Percentiles rank a stretch among this genome's conserved stretches.
Conservation (phyloP, 306 rosid genomes). For the Pachyrhizus erosus region DNA sequence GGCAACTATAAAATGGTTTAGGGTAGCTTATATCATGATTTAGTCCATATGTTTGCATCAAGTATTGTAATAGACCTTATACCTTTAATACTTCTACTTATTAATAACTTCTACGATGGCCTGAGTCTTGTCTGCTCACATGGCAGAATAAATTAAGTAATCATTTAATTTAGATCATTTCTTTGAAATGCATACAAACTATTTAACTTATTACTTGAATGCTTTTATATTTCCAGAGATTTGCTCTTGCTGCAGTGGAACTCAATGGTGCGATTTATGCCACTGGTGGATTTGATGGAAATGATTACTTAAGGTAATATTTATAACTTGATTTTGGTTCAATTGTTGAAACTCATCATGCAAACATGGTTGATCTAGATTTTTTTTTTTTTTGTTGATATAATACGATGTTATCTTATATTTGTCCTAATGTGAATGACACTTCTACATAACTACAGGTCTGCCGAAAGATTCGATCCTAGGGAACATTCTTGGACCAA, state of each 20-base stretch:
- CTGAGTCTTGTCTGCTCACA: neutral
- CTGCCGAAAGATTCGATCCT: constrained; percentile 86
- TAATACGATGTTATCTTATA: neutral
- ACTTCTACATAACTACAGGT: constrained; percentile 52
- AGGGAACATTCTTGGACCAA: constrained; percentile 82
- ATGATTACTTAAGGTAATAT: constrained; percentile 72
- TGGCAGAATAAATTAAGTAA: neutral
- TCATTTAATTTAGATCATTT: constrained; percentile 30
- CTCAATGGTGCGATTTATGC: constrained; percentile 79
- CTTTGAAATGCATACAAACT: constrained; percentile 12
- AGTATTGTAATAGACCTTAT: neutral
- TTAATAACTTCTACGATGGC: constrained; percentile 31
- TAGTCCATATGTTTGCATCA: neutral
- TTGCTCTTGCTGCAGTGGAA: constrained; percentile 79
- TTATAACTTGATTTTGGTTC: constrained; percentile 23
- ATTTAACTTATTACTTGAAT: constrained; percentile 23
- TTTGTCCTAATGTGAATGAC: constrained; percentile 32
- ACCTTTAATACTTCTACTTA: neutral
- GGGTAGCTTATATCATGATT: constrained; percentile 12
- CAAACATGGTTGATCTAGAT: constrained; percentile 10
- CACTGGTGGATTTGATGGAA: constrained; percentile 88
- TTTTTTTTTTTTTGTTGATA: neutral
- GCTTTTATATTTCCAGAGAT: constrained; percentile 65
- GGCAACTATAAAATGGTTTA: constrained; percentile 4
- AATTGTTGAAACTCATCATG: constrained; percentile 2